Percentiles rank a stretch among this genome's conserved stretches.
Evolutionary conservation across 306 rosid species (phyloP).

Genomic region (Dryas drummondii): DNA sequence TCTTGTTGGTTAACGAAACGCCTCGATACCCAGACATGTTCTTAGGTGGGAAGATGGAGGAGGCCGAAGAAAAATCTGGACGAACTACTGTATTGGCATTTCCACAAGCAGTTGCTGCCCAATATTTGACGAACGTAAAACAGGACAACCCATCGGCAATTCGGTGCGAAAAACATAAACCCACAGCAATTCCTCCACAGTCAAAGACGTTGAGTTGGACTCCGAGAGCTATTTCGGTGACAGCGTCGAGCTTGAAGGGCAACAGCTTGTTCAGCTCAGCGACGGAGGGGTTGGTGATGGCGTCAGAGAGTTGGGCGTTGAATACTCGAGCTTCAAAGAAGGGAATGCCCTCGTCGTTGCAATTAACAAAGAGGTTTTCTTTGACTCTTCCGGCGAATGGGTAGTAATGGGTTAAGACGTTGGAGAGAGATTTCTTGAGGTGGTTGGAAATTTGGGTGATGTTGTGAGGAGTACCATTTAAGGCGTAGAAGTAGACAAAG

Average conservation of each 20-base stretch:
- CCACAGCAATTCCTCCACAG: slow-evolving; percentile 54
- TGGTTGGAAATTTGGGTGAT: slow-evolving; percentile 29
- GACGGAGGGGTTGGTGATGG: slow-evolving; percentile 30
- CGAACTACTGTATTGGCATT: not conserved
- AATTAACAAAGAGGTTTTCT: slow-evolving; percentile 24
- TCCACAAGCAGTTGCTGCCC: slow-evolving; percentile 41
- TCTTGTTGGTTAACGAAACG: slow-evolving; percentile 19
- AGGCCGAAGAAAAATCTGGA: slow-evolving; percentile 41
- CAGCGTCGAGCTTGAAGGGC: slow-evolving; percentile 39
- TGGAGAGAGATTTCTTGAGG: slow-evolving; percentile 50
- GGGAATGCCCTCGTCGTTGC: slow-evolving; percentile 54
- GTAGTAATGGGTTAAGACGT: slow-evolving; percentile 33
- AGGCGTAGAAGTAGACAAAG: slow-evolving; percentile 25
- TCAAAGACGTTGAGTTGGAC: slow-evolving; percentile 50
- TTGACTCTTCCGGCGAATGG: slow-evolving; percentile 48
- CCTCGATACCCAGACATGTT: slow-evolving; percentile 29
- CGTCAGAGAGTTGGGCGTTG: slow-evolving; percentile 29
- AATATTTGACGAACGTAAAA: slow-evolving; percentile 34
- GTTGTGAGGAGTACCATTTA: slow-evolving; percentile 33
- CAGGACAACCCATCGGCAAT: slow-evolving; percentile 45
- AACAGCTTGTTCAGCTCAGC: slow-evolving; percentile 41
- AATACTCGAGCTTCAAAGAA: slow-evolving; percentile 43
- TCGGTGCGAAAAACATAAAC: slow-evolving; percentile 49
- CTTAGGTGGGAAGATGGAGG: slow-evolving; percentile 48
- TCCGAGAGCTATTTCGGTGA: slow-evolving; percentile 38